Base-by-base conservation (phyloP, 1,284 basidiomycete species). In the Leccinum pseudoinsigne region DNA sequence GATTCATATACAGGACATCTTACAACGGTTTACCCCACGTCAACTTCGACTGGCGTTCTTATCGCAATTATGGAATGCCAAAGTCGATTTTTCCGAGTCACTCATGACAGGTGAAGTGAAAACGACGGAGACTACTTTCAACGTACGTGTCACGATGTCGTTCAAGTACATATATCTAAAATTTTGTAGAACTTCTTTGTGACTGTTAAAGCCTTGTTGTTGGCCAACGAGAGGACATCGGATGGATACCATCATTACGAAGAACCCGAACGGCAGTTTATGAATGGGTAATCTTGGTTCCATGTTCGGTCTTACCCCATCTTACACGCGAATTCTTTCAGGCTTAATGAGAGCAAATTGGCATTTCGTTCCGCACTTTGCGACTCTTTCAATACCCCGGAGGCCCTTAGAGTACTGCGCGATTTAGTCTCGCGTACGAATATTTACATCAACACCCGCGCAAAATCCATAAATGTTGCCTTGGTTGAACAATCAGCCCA, bases 321-420 rank as follows among this genome's bases (percentile, higher is more conserved):
- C 65, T 66, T 40, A 71, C 31, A 45, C 47, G 56, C 57, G 31
- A 38, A 18, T 56, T 53, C 40, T 61, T 65, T 54, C 67, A 94
- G 92, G 68, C 82, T 97, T 51, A 83, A 92, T 68, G 81, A 87
- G 58, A 86, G 89, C 42, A 96, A 97, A 77, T 71, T 84, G 51
- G 82, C 85, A 2, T 97, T 99, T 84, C 89, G 94, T 60, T 82
- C 80, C n/a, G 93, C 96, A 0, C 87, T 99, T 62, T 97, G 93
- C 78, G 97, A 99, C 77, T 98, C 95, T 1, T 98, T 99, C 83
- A 97, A 99, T 77, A 99, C 97, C 0, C 94, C 95, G 1, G 82
- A 81, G 14, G 97, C 95, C 0, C 79, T 99, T 54, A 84, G 86
- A 68, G 80, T 88, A 60, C 78, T 99, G 12, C 84, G 93, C 12